phyloP scores from a whole-genome alignment of 1,284 basidiomycete genomes.

The Clitocybe nebularis region DNA sequence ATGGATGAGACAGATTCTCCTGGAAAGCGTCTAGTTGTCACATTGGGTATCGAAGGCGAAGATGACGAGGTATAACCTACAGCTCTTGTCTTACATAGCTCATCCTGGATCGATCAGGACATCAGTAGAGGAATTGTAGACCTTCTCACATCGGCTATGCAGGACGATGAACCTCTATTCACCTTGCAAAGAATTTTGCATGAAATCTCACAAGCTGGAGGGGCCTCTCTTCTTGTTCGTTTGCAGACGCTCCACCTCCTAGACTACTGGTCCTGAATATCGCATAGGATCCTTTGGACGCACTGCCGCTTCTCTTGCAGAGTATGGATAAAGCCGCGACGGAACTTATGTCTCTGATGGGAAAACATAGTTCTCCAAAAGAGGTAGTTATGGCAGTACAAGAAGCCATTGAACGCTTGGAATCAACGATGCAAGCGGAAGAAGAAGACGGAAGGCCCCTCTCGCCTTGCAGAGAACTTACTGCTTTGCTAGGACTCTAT shows the following conservation, averaged over 20 bases:
- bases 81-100: slow-evolving; percentile 1
- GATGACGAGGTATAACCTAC: background rate
- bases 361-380: slow-evolving; percentile 45
- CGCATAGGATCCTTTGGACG: slow-evolving; percentile 48
- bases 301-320: slow-evolving; percentile 42
- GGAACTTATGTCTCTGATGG: slow-evolving; percentile 41
- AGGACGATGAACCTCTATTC: slow-evolving; percentile 21
- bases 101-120: slow-evolving; percentile 13
- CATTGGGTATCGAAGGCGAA: too few relatives aligned
- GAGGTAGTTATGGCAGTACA: slow-evolving; percentile 60
- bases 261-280: slow-evolving; percentile 1
- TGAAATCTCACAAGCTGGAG: slow-evolving; percentile 19
- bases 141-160: slow-evolving; percentile 26
- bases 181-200: slow-evolving; percentile 23
- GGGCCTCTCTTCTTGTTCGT: slow-evolving; percentile 26
- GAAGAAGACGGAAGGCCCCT: slow-evolving; percentile 19
- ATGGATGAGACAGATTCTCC: too few relatives aligned
- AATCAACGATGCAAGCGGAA: slow-evolving; percentile 25
- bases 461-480: slow-evolving; percentile 24
- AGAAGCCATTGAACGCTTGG: slow-evolving; percentile 51
- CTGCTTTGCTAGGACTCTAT: slow-evolving; percentile 36
- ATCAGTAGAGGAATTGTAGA: slow-evolving; percentile 21
- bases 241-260: background rate
- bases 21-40: too few relatives aligned
- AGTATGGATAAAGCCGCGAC: slow-evolving; percentile 33